phyloP scores from a whole-genome alignment of 805 yeast species.

The Blastobotrys muscicola region DNA sequence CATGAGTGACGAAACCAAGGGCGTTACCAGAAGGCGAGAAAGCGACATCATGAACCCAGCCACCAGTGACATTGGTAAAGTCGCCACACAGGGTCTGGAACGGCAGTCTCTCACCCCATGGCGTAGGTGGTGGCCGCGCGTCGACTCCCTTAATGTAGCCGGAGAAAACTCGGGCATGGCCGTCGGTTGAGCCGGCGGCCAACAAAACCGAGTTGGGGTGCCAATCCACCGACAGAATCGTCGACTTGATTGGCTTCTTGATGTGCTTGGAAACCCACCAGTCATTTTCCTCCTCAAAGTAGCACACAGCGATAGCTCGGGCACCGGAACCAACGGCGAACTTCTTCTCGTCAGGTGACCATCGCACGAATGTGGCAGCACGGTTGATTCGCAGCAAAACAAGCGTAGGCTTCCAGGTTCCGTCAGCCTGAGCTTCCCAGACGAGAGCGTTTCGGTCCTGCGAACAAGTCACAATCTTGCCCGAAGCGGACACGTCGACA shows the following conservation, averaged over 20 bases:
- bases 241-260: slow-evolving; percentile 87
- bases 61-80: slow-evolving; percentile 55
- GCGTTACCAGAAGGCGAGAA: slow-evolving; percentile 75
- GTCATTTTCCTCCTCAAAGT: slow-evolving; percentile 90
- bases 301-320: slow-evolving; percentile 88
- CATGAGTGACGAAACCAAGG: slow-evolving; percentile 78
- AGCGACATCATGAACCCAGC: slow-evolving; percentile 87
- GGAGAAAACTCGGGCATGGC: slow-evolving; percentile 82
- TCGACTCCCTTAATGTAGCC: slow-evolving; percentile 86
- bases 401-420: slow-evolving; percentile 72
- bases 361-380: slow-evolving; percentile 87
- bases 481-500: slow-evolving; percentile 80
- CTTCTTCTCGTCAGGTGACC: slow-evolving; percentile 94
- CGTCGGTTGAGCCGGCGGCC: slow-evolving; percentile 89
- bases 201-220: slow-evolving; percentile 85
- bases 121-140: slow-evolving; percentile 64
- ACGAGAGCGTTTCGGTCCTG: slow-evolving; percentile 97
- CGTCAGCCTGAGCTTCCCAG: slow-evolving; percentile 69
- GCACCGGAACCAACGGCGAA: slow-evolving; percentile 98
- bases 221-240: slow-evolving; percentile 79
- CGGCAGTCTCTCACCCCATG: slow-evolving; percentile 94
- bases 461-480: slow-evolving; percentile 90
- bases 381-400: slow-evolving; percentile 88
- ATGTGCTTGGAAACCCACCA: slow-evolving; percentile 99
- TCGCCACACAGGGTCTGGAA: slow-evolving; percentile 88